phyloP scores from a whole-genome alignment of 768 basidiomycete genomes.

The Cystobasidium tubakii region DNA sequence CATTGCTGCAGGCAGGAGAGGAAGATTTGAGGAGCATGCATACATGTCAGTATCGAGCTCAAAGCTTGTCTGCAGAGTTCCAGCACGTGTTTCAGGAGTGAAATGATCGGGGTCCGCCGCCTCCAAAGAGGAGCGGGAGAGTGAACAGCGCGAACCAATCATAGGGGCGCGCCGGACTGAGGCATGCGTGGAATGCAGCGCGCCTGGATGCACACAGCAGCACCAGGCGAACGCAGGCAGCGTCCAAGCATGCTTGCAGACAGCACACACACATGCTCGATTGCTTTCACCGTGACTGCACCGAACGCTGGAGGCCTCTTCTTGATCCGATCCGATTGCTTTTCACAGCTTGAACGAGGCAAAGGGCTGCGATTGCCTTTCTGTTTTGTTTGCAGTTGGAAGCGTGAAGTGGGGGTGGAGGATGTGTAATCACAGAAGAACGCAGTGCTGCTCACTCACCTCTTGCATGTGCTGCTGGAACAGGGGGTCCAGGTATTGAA shows the following conservation, averaged over 20 bases:
- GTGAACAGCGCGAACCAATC: background rate
- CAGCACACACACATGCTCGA: background rate
- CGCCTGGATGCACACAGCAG: background rate
- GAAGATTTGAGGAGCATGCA: background rate
- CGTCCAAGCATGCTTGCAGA: background rate
- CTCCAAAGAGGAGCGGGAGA: background rate
- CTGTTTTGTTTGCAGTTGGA: background rate
- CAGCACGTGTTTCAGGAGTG: background rate
- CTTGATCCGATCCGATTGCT: conserved; percentile 23
- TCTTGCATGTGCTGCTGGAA: conserved; percentile 40
- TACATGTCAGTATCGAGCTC: background rate
- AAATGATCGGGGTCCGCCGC: background rate
- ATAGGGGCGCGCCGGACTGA: background rate
- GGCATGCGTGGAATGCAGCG: background rate
- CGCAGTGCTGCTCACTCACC: conserved; percentile 13
- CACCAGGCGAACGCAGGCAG: background rate
- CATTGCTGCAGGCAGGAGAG: conserved; percentile 12
- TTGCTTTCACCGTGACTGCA: background rate
- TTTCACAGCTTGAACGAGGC: background rate
- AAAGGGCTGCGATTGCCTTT: background rate
- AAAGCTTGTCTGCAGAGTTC: no score
- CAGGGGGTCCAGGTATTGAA: conserved; percentile 44
- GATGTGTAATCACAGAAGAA: background rate
- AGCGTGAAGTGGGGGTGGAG: background rate
- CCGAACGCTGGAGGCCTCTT: background rate